These are phyloP conservation scores for Myrica gale DNA, from an alignment of 306 rosid species.

Conservation along the genomic window DNA sequence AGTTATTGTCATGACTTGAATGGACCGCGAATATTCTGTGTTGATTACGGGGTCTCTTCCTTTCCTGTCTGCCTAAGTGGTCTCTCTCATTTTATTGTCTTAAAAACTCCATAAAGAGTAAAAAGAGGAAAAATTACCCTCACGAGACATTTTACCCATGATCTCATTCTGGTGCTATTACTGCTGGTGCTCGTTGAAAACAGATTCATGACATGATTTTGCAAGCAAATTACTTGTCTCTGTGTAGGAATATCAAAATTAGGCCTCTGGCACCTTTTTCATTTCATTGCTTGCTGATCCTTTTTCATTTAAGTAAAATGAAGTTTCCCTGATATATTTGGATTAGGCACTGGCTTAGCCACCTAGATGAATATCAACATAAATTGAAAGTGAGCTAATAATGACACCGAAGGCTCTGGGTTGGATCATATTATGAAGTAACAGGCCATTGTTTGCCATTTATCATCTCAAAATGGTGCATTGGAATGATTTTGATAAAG, in stretches of 20 bases:
- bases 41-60: not conserved
- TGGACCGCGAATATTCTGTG: not conserved
- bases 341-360: not conserved
- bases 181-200: not conserved
- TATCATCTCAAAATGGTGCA: not conserved
- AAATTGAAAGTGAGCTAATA: not conserved
- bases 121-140: not conserved
- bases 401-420: not conserved
- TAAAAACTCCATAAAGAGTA: not conserved
- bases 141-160: conserved; percentile 5
- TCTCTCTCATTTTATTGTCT: not conserved
- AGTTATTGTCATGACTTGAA: conserved; percentile 1
- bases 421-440: not conserved
- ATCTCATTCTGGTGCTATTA: not conserved
- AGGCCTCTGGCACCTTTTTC: not conserved
- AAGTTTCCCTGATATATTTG: conserved; percentile 2
- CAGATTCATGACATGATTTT: not conserved
- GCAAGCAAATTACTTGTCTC: not conserved
- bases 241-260: not conserved
- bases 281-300: not conserved
- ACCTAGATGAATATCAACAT: not conserved
- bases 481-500: not conserved
- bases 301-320: not conserved
- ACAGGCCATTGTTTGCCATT: not conserved
- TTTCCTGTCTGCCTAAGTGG: not conserved